Evolutionary conservation across 225 moss, liverwort and hornwort genomes (phyloP).

Genomic region (Polytrichum commune): DNA sequence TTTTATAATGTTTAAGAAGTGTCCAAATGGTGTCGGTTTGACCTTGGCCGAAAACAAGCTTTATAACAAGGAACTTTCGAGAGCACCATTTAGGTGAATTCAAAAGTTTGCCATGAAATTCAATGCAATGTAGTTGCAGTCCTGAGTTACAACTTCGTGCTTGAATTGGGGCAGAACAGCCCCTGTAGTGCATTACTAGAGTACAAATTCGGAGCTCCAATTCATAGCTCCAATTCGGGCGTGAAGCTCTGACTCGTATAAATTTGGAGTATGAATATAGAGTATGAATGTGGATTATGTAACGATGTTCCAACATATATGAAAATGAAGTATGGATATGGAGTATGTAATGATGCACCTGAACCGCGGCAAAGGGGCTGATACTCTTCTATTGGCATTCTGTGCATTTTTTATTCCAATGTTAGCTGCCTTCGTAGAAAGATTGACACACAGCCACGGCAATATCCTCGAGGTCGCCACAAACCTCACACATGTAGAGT

Average conservation of each 20-base stretch:
- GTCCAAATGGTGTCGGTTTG: too few relatives aligned
- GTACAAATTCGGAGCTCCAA: not conserved
- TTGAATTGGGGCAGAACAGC: too few relatives aligned
- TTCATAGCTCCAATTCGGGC: conserved; percentile 1
- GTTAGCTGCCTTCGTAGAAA: conserved; percentile 19
- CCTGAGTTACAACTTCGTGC: not conserved
- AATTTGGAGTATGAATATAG: too few relatives aligned
- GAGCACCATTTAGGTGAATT: too few relatives aligned
- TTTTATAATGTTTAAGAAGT: too few relatives aligned
- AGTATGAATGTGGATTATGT: not conserved
- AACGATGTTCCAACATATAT: not conserved
- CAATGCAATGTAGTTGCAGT: not conserved
- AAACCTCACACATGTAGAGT: conserved; percentile 1
- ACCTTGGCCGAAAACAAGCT: too few relatives aligned
- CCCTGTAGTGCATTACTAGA: not conserved
- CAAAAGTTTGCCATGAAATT: too few relatives aligned
- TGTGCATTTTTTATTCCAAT: conserved; percentile 28
- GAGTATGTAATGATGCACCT: conserved; percentile 19
- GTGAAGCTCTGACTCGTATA: not conserved
- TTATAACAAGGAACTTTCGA: too few relatives aligned
- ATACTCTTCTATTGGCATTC: conserved; percentile 9
- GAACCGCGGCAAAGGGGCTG: conserved; percentile 9
- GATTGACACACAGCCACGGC: conserved; percentile 22
- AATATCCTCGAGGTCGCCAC: conserved; percentile 22
- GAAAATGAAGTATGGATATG: not conserved